phyloP scores from a whole-genome alignment of 2,329 filamentous ascomycete species.

The Escovopsis sp. region DNA sequence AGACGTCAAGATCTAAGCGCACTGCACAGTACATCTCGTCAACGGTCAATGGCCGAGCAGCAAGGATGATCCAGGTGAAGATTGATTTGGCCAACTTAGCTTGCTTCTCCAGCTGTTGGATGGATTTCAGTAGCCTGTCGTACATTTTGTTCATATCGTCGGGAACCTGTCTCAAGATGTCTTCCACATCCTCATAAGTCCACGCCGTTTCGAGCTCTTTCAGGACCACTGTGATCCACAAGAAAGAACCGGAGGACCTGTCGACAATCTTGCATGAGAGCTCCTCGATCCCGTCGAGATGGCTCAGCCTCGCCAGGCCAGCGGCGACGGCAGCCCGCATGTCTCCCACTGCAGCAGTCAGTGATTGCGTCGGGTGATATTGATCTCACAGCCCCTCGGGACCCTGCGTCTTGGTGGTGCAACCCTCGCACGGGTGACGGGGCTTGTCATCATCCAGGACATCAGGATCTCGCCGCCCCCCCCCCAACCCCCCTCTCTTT shows the following conservation, averaged over 20 bases:
- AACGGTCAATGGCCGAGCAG: background rate
- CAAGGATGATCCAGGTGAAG: background rate
- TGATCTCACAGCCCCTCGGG: too few relatives aligned
- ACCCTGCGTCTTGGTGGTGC: too few relatives aligned
- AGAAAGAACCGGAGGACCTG: constrained; percentile 4
- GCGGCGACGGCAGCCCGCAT: background rate
- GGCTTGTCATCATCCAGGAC: too few relatives aligned
- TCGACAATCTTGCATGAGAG: background rate
- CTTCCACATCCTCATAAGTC: constrained; percentile 3
- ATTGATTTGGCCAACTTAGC: constrained; percentile 3
- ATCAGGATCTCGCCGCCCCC: background rate
- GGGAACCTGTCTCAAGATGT: background rate
- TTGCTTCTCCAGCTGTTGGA: background rate
- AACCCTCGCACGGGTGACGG: too few relatives aligned
- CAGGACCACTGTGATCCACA: constrained; percentile 1
- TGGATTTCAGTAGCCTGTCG: constrained; percentile 1
- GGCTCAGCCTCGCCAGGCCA: background rate
- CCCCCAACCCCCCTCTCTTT: background rate
- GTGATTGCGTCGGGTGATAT: background rate
- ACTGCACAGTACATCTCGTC: constrained; percentile 1
- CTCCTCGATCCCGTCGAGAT: background rate
- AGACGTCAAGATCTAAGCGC: background rate
- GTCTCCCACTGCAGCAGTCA: background rate
- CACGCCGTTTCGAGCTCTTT: constrained; percentile 2
- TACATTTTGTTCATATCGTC: background rate